Percentiles rank a stretch among this genome's conserved stretches.
phyloP scores from a whole-genome alignment of 1,284 basidiomycete genomes.

The Tetrapyrgos nigripes region DNA sequence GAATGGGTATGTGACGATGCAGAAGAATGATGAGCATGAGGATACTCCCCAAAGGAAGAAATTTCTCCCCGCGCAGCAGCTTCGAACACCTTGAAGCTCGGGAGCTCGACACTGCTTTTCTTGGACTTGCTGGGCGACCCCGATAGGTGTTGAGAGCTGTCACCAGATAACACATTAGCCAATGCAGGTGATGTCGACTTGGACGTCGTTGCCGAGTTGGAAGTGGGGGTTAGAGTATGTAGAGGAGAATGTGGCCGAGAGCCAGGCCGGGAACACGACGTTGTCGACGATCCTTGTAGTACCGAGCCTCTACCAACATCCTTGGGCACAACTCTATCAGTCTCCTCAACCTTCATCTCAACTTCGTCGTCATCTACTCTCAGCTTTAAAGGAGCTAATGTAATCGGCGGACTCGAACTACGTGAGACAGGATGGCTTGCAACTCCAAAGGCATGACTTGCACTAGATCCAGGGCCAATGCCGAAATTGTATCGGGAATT shows the following conservation, averaged over 20 bases:
- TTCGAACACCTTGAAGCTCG: neutral
- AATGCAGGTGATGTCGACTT: neutral
- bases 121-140: too few species aligned
- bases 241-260: too few species aligned
- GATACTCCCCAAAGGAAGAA: neutral
- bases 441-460: slow-evolving; percentile 4
- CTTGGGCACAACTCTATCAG: neutral
- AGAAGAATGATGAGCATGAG: neutral
- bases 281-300: neutral
- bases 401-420: slow-evolving; percentile 71
- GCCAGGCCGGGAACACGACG: neutral
- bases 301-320: neutral
- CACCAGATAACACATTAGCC: too few species aligned
- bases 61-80: neutral
- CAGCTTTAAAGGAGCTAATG: slow-evolving; percentile 67
- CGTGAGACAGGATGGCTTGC: slow-evolving; percentile 54
- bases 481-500: neutral
- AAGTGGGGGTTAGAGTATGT: too few species aligned
- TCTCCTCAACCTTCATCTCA: neutral
- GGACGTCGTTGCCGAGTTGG: neutral
- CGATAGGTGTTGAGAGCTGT: too few species aligned
- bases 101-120: neutral
- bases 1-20: too few species aligned
- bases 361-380: slow-evolving; percentile 19
- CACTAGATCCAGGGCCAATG: neutral